Evolutionary conservation across 1,284 basidiomycete genomes (phyloP).

Genomic region (Pseudozyma hubeiensis): DNA sequence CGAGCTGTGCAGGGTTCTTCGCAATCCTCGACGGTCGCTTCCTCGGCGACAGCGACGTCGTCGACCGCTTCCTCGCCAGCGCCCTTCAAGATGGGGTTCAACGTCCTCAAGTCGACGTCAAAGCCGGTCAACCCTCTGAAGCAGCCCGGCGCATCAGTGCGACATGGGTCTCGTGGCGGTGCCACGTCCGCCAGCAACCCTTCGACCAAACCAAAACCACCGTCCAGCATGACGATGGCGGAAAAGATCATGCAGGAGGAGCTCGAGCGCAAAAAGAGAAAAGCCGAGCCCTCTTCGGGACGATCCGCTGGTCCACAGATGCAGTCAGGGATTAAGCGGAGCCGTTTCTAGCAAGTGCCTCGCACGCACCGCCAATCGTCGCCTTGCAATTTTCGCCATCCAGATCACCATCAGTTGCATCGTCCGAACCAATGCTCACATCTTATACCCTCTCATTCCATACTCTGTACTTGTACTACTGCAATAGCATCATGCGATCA

Average conservation of each 20-base stretch:
- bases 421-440: not conserved
- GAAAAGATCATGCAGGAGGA: constrained; percentile 66
- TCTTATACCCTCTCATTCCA: not conserved
- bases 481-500: no score
- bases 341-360: constrained; percentile 37
- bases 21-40: not conserved
- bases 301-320: constrained; percentile 46
- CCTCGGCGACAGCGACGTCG: not conserved
- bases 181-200: constrained; percentile 7
- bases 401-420: not conserved
- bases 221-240: constrained; percentile 55
- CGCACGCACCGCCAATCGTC: not conserved
- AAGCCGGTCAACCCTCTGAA: constrained; percentile 42
- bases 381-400: not conserved
- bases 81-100: constrained; percentile 44
- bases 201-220: constrained; percentile 28
- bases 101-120: constrained; percentile 48
- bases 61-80: constrained; percentile 5
- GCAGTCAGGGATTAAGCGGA: constrained; percentile 56
- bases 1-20: not conserved
- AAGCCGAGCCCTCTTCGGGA: constrained; percentile 10
- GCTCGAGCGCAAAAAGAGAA: constrained; percentile 46
- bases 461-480: no score
- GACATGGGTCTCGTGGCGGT: not conserved
- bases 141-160: not conserved